Evolutionary conservation across 1,139 yeast species (phyloP).

Genomic region (Blastobotrys indianensis): DNA sequence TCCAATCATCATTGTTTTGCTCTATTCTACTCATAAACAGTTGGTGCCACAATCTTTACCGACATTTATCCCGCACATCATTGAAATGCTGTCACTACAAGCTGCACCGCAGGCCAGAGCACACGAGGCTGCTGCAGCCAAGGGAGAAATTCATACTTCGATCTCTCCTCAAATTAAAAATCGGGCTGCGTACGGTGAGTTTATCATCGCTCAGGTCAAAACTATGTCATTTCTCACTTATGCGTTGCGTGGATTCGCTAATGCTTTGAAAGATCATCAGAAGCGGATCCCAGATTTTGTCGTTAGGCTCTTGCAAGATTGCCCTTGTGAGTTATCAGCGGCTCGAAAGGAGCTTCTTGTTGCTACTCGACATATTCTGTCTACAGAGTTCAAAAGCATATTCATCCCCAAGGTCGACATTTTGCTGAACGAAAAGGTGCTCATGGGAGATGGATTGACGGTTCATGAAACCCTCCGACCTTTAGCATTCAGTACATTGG

Average conservation of each 20-base stretch:
- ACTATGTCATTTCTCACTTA: constrained; percentile 95
- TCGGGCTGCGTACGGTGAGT: constrained; percentile 79
- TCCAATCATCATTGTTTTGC: constrained; percentile 91
- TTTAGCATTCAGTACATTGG: constrained; percentile 90
- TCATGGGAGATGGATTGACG: constrained; percentile 90
- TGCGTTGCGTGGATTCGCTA: constrained; percentile 79
- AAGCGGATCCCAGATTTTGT: constrained; percentile 79
- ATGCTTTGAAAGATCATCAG: constrained; percentile 57
- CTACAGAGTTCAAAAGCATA: constrained; percentile 77
- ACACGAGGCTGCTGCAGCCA: constrained; percentile 52
- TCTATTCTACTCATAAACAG: constrained; percentile 80
- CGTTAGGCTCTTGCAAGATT: constrained; percentile 80
- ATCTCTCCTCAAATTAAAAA: constrained; percentile 66
- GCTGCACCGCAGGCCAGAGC: constrained; percentile 70
- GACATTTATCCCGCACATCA: constrained; percentile 72
- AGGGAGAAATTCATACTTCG: constrained; percentile 48
- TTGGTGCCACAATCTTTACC: constrained; percentile 69
- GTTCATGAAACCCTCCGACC: constrained; percentile 82
- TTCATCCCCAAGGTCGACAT: constrained; percentile 84
- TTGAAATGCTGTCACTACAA: constrained; percentile 67
- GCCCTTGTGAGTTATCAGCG: constrained; percentile 92
- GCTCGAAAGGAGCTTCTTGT: constrained; percentile 91
- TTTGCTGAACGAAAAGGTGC: constrained; percentile 76
- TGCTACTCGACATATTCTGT: constrained; percentile 88
- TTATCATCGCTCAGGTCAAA: constrained; percentile 91